Evolutionary conservation across 257 asterid genomes (phyloP).

Genomic region (Penstemon davidsonii): DNA sequence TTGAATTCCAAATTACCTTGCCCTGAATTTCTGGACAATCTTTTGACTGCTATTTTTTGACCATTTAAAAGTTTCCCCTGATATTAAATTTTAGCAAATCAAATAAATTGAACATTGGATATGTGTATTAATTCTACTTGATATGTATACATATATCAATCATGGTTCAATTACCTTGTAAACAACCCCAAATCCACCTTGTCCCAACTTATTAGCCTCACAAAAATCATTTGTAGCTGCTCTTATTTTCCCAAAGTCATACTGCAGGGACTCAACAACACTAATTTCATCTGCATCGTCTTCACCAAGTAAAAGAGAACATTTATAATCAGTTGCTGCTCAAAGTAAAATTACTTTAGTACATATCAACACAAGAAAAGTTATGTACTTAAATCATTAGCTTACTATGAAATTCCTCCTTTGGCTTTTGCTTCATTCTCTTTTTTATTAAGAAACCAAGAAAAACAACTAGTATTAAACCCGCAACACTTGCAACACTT

Average conservation of each 20-base stretch:
- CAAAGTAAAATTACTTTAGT: neutral
- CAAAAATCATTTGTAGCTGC: slow-evolving; percentile 35
- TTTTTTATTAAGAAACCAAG: slow-evolving; percentile 14
- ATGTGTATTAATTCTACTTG: neutral
- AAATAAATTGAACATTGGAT: too few relatives aligned
- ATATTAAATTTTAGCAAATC: too few relatives aligned
- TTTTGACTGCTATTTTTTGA: slow-evolving; percentile 29
- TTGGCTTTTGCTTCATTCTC: slow-evolving; percentile 5
- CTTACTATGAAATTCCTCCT: slow-evolving; percentile 4
- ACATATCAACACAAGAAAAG: neutral
- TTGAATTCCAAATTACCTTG: slow-evolving; percentile 27
- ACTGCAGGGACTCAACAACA: slow-evolving; percentile 19
- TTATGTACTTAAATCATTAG: neutral
- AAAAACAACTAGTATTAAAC: neutral
- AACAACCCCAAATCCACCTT: slow-evolving; percentile 39
- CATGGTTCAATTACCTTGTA: slow-evolving; percentile 25
- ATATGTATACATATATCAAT: neutral
- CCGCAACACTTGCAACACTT: neutral
- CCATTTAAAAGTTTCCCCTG: slow-evolving; percentile 26
- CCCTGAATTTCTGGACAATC: slow-evolving; percentile 14
- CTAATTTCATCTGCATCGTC: slow-evolving; percentile 23
- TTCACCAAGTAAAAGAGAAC: neutral
- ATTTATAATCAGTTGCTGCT: neutral
- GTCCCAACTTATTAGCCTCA: slow-evolving; percentile 30
- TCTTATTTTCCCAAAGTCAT: slow-evolving; percentile 25